phyloP scores from a whole-genome alignment of 2,329 filamentous ascomycete species.

The Geosmithia putterillii region DNA sequence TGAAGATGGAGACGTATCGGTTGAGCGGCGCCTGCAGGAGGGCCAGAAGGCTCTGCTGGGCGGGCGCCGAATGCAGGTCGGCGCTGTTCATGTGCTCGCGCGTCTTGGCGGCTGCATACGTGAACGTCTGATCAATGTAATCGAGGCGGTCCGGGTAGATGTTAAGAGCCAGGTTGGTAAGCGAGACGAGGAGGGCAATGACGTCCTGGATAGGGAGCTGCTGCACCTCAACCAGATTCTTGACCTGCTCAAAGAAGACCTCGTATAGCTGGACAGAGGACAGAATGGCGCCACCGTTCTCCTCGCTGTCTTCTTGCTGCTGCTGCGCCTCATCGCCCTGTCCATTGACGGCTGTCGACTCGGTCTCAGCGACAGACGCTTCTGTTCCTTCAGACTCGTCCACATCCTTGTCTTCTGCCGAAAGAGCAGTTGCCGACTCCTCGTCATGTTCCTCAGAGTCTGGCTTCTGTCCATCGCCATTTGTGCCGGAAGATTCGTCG shows the following conservation, averaged over 20 bases:
- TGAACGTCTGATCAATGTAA: slow-evolving; percentile 88
- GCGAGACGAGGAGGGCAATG: slow-evolving; percentile 84
- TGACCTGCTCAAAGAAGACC: slow-evolving; percentile 93
- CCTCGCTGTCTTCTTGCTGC: background rate
- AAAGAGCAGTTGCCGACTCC: slow-evolving; percentile 9
- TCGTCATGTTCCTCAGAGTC: slow-evolving; percentile 10
- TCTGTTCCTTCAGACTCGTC: slow-evolving; percentile 14
- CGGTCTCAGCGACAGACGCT: slow-evolving; percentile 30
- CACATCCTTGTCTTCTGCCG: slow-evolving; percentile 15
- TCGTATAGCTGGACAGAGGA: slow-evolving; percentile 84
- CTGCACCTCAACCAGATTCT: slow-evolving; percentile 83
- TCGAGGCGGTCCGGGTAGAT: slow-evolving; percentile 89
- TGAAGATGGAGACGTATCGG: slow-evolving; percentile 88
- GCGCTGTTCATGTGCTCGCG: slow-evolving; percentile 84
- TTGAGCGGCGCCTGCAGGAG: slow-evolving; percentile 85
- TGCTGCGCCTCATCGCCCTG: slow-evolving; percentile 17
- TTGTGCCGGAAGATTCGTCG: slow-evolving; percentile 16
- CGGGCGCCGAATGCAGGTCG: slow-evolving; percentile 79
- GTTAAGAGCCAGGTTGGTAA: slow-evolving; percentile 86
- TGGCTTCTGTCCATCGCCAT: slow-evolving; percentile 18
- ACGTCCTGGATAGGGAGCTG: slow-evolving; percentile 89
- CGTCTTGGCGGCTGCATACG: slow-evolving; percentile 79
- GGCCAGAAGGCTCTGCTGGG: slow-evolving; percentile 79
- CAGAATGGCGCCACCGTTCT: slow-evolving; percentile 13
- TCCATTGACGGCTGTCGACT: slow-evolving; percentile 34